phyloP scores from a whole-genome alignment of 2,329 filamentous ascomycete species.

The Malbranchea cinnamomea region DNA sequence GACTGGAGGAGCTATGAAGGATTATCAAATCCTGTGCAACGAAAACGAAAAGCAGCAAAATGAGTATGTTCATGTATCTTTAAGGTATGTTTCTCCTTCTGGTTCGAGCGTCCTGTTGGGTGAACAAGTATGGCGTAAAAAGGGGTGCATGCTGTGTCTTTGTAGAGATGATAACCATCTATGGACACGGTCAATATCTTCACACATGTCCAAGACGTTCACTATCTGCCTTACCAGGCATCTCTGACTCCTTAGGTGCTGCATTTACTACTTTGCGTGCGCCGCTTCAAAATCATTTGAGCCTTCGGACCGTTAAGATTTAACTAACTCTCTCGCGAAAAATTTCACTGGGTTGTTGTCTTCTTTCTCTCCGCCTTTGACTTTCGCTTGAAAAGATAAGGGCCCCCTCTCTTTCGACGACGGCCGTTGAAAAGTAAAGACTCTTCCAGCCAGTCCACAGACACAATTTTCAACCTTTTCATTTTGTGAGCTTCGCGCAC shows the following conservation, averaged over 20 bases:
- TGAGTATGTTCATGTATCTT: constrained; percentile 33
- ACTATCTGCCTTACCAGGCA: too few relatives aligned
- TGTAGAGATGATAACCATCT: constrained; percentile 52
- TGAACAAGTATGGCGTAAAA: constrained; percentile 51
- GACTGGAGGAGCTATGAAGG: constrained; percentile 51
- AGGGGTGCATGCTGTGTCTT: constrained; percentile 45
- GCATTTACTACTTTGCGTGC: not conserved
- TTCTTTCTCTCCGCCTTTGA: constrained; percentile 25
- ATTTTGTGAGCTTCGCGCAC: constrained; percentile 27
- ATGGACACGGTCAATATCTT: constrained; percentile 4
- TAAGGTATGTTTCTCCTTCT: constrained; percentile 44
- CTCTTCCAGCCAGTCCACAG: constrained; percentile 34
- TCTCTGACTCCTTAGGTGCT: too few relatives aligned
- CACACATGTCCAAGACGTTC: constrained; percentile 1
- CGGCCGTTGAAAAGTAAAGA: constrained; percentile 21
- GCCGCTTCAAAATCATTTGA: not conserved
- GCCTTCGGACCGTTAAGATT: not conserved
- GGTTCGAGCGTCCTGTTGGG: constrained; percentile 30
- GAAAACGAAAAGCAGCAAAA: constrained; percentile 4
- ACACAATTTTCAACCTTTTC: constrained; percentile 29
- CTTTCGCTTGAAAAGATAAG: constrained; percentile 17
- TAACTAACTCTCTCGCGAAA: too few relatives aligned
- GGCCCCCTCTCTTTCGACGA: constrained; percentile 20
- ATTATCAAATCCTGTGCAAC: constrained; percentile 6
- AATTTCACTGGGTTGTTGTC: too few relatives aligned